These are phyloP conservation scores for Scheffersomyces insectosa DNA, from an alignment of 1,139 yeast genomes.

Conservation along the genomic window DNA sequence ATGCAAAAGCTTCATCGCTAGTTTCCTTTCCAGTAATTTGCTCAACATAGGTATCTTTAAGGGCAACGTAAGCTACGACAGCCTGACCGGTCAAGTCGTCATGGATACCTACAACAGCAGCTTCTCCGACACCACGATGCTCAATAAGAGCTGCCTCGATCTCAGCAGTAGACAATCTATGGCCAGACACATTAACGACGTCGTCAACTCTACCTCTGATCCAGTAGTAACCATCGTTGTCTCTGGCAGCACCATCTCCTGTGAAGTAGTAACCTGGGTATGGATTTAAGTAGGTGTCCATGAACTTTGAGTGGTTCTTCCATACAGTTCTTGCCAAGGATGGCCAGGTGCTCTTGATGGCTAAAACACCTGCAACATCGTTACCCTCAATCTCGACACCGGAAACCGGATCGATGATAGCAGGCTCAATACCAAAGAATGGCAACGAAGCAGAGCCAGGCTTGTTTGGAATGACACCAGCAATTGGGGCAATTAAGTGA, in stretches of 20 bases:
- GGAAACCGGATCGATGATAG: conserved; percentile 86
- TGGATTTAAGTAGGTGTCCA: conserved; percentile 93
- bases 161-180: conserved; percentile 95
- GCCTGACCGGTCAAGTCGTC: conserved; percentile 99
- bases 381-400: conserved; percentile 84
- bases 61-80: conserved; percentile 88
- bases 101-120: conserved; percentile 92
- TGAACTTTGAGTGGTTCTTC: conserved; percentile 84
- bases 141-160: conserved; percentile 90
- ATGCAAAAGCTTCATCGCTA: conserved; percentile 51
- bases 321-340: conserved; percentile 97
- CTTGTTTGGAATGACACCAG: conserved; percentile 92
- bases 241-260: conserved; percentile 99
- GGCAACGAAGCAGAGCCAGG: conserved; percentile 98
- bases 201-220: conserved; percentile 98
- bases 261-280: conserved; percentile 97
- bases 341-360: conserved; percentile 91
- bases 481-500: conserved; percentile 91
- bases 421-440: conserved; percentile 90
- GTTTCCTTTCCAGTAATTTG: conserved; percentile 46
- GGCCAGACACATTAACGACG: conserved; percentile 97
- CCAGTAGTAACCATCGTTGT: conserved; percentile 97
- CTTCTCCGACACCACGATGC: conserved; percentile 79
- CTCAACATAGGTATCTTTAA: conserved; percentile 58
- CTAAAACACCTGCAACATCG: conserved; percentile 95